Percentiles rank a stretch among this genome's conserved stretches.
Evolutionary conservation across 306 rosid species (phyloP).

Genomic region (Calophaca sinica): DNA sequence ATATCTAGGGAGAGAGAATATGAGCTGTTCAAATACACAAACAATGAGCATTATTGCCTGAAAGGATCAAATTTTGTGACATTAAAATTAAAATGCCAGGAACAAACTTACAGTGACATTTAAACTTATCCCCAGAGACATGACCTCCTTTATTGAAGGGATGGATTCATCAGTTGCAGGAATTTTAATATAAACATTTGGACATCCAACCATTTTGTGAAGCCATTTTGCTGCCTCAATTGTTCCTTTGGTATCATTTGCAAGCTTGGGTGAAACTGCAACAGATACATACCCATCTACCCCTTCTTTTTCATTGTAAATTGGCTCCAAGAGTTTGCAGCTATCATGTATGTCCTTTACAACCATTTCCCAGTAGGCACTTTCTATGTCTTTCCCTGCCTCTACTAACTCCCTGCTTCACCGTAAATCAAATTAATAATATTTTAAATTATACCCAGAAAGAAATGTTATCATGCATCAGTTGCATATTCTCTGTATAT

Average conservation of each 20-base stretch:
- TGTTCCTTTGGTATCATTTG: slow-evolving; percentile 82
- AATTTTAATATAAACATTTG: slow-evolving; percentile 82
- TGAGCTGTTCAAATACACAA: slow-evolving; percentile 64
- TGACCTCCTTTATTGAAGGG: slow-evolving; percentile 80
- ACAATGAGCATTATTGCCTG: slow-evolving; percentile 33
- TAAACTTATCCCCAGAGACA: slow-evolving; percentile 86
- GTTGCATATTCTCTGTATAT: slow-evolving; percentile 28
- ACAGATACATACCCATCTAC: slow-evolving; percentile 91
- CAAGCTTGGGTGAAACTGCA: slow-evolving; percentile 80
- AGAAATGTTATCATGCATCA: neutral
- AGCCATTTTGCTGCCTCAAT: slow-evolving; percentile 87
- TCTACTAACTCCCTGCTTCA: slow-evolving; percentile 67
- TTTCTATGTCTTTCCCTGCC: slow-evolving; percentile 79
- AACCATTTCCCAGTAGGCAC: slow-evolving; percentile 89
- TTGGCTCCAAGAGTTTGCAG: slow-evolving; percentile 80
- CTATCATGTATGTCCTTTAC: slow-evolving; percentile 95
- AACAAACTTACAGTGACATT: slow-evolving; percentile 83
- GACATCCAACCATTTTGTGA: slow-evolving; percentile 72
- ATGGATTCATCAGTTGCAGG: slow-evolving; percentile 87
- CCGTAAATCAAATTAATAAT: slow-evolving; percentile 36
- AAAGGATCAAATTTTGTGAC: slow-evolving; percentile 22
- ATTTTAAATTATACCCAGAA: neutral
- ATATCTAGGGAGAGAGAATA: slow-evolving; percentile 79
- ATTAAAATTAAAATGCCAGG: neutral
- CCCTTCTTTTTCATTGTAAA: slow-evolving; percentile 70